These are phyloP conservation scores for Kazachstania bromeliacearum DNA, from an alignment of 805 yeast genomes.

Conservation along the genomic window DNA sequence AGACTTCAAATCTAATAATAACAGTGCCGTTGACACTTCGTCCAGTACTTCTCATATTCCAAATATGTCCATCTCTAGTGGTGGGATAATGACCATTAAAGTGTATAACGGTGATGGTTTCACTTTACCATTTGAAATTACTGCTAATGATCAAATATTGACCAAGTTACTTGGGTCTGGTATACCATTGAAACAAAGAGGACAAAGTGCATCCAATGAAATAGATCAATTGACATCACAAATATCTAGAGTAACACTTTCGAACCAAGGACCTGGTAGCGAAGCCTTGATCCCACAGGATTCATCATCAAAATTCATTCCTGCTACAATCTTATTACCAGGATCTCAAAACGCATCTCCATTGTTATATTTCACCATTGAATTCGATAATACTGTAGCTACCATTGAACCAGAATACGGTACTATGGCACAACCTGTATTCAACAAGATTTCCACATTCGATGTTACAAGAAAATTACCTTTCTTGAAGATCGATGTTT, in stretches of 20 bases:
- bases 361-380: slow-evolving; percentile 76
- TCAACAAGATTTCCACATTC: slow-evolving; percentile 84
- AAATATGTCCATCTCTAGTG: slow-evolving; percentile 20
- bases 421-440: slow-evolving; percentile 63
- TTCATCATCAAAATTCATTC: slow-evolving; percentile 31
- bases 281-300: slow-evolving; percentile 28
- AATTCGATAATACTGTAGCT: slow-evolving; percentile 90
- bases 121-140: slow-evolving; percentile 59
- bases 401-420: slow-evolving; percentile 82
- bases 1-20: slow-evolving; percentile 1
- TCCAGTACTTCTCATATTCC: slow-evolving; percentile 4
- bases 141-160: slow-evolving; percentile 52
- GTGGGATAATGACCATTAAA: slow-evolving; percentile 68
- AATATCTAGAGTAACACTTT: slow-evolving; percentile 19
- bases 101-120: slow-evolving; percentile 62
- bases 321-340: slow-evolving; percentile 48
- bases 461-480: slow-evolving; percentile 66
- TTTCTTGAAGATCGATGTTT: slow-evolving; percentile 64
- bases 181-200: slow-evolving; percentile 18
- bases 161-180: slow-evolving; percentile 59
- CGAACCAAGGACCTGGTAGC: slow-evolving; percentile 29
- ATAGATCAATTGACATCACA: slow-evolving; percentile 22
- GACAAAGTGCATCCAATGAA: slow-evolving; percentile 6
- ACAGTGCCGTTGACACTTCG: background rate
- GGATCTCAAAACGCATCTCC: slow-evolving; percentile 49